These are phyloP conservation scores for Ascochyta koolunga DNA, from an alignment of 2,329 filamentous ascomycete genomes.

Conservation along the genomic window DNA sequence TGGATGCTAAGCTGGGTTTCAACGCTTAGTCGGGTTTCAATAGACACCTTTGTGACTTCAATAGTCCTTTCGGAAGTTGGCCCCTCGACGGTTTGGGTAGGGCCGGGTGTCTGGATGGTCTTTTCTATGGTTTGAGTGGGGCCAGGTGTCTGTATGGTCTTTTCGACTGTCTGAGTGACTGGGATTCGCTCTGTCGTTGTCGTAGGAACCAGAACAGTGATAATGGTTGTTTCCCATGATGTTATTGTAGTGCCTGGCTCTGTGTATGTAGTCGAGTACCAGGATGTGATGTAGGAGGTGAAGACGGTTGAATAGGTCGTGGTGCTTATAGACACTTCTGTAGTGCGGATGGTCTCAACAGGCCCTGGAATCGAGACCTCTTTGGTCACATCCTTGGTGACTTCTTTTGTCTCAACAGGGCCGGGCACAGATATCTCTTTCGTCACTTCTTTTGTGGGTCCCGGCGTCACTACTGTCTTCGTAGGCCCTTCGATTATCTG, in stretches of 20 bases:
- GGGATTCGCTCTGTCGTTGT: constrained; percentile 2
- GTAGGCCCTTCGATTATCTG: constrained; percentile 14
- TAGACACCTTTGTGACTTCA: constrained; percentile 4
- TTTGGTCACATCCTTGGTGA: too few relatives aligned
- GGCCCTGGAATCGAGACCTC: too few relatives aligned
- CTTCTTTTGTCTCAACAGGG: constrained; percentile 10
- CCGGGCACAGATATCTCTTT: constrained; percentile 24
- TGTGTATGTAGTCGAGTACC: neutral
- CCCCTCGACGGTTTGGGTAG: constrained; percentile 4
- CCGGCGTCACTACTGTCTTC: constrained; percentile 3
- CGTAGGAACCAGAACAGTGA: neutral
- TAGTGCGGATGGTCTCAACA: neutral
- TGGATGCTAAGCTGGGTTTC: neutral
- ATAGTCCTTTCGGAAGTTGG: neutral
- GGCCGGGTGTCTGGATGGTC: constrained; percentile 10
- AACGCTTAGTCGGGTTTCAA: constrained; percentile 3
- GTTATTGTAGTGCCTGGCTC: constrained; percentile 3
- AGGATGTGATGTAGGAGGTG: constrained; percentile 5
- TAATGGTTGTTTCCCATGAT: neutral
- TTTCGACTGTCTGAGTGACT: constrained; percentile 8
- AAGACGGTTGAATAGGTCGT: constrained; percentile 9
- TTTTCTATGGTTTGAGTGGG: constrained; percentile 1
- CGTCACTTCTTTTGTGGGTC: constrained; percentile 15
- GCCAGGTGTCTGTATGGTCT: constrained; percentile 3
- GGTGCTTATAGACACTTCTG: constrained; percentile 6